These are phyloP conservation scores for Ustilago lituana DNA, from an alignment of 1,284 basidiomycete genomes.

Conservation along the genomic window DNA sequence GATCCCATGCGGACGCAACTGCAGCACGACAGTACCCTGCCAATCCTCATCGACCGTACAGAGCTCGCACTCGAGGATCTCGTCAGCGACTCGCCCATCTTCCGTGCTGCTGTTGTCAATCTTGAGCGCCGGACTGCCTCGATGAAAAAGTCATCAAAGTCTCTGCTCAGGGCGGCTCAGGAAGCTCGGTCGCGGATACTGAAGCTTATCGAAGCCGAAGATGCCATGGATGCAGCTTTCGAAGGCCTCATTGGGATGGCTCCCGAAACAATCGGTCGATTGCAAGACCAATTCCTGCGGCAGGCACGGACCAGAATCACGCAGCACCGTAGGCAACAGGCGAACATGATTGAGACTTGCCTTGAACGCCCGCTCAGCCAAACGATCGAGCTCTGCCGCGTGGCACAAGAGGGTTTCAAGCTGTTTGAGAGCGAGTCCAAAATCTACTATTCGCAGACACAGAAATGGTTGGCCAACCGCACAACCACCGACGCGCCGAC, in stretches of 20 bases:
- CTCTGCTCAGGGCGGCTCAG: constrained; percentile 30
- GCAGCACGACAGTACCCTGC: not conserved
- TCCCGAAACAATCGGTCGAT: constrained; percentile 36
- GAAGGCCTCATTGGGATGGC: constrained; percentile 22
- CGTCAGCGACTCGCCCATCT: constrained; percentile 52
- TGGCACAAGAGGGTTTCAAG: constrained; percentile 42
- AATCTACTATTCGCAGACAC: constrained; percentile 56
- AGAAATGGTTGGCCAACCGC: constrained; percentile 57
- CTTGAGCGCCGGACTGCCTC: constrained; percentile 48
- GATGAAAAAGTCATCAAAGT: constrained; percentile 46
- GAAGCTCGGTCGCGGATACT: constrained; percentile 27
- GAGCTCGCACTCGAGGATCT: constrained; percentile 48
- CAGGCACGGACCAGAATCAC: constrained; percentile 18
- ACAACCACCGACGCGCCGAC: constrained; percentile 1
- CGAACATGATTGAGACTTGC: constrained; percentile 22
- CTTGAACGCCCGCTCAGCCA: constrained; percentile 45
- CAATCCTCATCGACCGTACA: constrained; percentile 40
- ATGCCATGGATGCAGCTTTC: constrained; percentile 37
- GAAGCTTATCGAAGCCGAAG: constrained; percentile 39
- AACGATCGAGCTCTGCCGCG: constrained; percentile 46
- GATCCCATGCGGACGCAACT: not conserved
- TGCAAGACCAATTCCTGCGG: constrained; percentile 20
- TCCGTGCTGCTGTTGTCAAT: constrained; percentile 55
- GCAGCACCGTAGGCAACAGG: constrained; percentile 26
- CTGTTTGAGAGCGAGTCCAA: constrained; percentile 54